phyloP scores from a whole-genome alignment of 2,329 filamentous ascomycete genomes.

The Cordyceps pruinosa region DNA sequence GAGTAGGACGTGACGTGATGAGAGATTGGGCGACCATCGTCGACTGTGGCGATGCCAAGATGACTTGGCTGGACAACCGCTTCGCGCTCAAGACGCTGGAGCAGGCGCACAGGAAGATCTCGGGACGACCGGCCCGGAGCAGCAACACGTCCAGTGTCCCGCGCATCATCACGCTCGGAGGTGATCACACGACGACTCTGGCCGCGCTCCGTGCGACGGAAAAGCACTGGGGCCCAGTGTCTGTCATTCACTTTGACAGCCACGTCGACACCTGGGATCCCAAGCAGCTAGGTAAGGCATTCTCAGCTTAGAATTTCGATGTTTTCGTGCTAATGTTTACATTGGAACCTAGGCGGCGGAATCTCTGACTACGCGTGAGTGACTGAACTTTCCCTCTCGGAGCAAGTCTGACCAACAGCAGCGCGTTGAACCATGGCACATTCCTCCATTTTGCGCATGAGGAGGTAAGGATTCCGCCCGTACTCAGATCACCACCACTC shows the following conservation, averaged over 20 bases:
- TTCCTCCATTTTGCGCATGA: conserved; percentile 21
- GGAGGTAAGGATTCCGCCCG: conserved; percentile 7
- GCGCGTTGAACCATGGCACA: conserved; percentile 21
- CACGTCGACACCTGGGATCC: conserved; percentile 37
- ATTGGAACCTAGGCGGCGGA: conserved; percentile 12
- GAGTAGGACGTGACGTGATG: conserved; percentile 16
- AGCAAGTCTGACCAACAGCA: conserved; percentile 5
- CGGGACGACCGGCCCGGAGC: conserved; percentile 13
- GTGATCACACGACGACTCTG: conserved; percentile 63
- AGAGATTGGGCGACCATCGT: conserved; percentile 61
- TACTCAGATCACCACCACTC: background rate
- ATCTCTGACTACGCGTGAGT: conserved; percentile 18
- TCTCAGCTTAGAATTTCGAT: background rate
- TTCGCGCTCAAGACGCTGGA: conserved; percentile 18
- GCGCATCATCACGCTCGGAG: conserved; percentile 55
- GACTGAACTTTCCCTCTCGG: background rate
- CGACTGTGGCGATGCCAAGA: conserved; percentile 64
- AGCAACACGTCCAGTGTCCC: conserved; percentile 13
- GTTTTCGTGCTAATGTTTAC: background rate
- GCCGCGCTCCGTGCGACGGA: conserved; percentile 58
- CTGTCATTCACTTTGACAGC: conserved; percentile 63
- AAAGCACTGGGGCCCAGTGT: conserved; percentile 52
- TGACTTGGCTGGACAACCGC: conserved; percentile 19
- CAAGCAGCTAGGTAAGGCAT: conserved; percentile 13
- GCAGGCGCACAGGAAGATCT: conserved; percentile 17